Evolutionary conservation across 768 basidiomycete species (phyloP).

Genomic region (Suillus subalutaceus): DNA sequence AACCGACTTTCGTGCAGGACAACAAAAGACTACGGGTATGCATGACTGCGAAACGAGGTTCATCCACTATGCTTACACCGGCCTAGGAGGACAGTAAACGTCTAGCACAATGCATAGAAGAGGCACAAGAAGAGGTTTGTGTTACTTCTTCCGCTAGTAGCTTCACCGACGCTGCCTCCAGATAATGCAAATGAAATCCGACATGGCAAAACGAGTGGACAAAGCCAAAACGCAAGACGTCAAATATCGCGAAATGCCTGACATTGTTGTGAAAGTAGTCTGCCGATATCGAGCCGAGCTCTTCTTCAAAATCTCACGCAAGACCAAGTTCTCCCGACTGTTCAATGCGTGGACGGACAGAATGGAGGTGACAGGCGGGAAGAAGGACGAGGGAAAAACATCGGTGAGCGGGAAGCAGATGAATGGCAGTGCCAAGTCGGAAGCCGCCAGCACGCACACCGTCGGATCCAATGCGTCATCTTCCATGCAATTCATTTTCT

Average conservation of each 20-base stretch:
- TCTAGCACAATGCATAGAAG: conserved; percentile 77
- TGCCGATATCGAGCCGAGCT: conserved; percentile 90
- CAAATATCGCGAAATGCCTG: conserved; percentile 85
- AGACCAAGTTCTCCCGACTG: conserved; percentile 80
- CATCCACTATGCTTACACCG: conserved; percentile 24
- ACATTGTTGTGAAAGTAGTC: conserved; percentile 86
- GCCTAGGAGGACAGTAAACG: conserved; percentile 83
- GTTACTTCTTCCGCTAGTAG: neutral
- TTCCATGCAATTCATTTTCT: conserved; percentile 82
- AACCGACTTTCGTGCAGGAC: conserved; percentile 52
- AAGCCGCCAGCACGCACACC: conserved; percentile 49
- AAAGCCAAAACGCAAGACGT: conserved; percentile 77
- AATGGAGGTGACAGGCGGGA: conserved; percentile 67
- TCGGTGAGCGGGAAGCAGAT: conserved; percentile 31
- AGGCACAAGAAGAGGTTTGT: conserved; percentile 80
- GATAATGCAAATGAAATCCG: conserved; percentile 81
- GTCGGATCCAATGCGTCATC: conserved; percentile 41
- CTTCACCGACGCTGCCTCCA: conserved; percentile 29
- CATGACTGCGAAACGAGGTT: conserved; percentile 10
- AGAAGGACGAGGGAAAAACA: conserved; percentile 44
- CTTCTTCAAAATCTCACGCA: conserved; percentile 92
- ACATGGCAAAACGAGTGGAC: conserved; percentile 79
- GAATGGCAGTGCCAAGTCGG: conserved; percentile 55
- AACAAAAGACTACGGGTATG: conserved; percentile 86
- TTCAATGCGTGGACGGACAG: conserved; percentile 89